A percentile compares a stretch with the other conserved stretches of the same genome.
phyloP scores from a whole-genome alignment of 2,329 filamentous ascomycete species.

The Aureobasidium zeae region DNA sequence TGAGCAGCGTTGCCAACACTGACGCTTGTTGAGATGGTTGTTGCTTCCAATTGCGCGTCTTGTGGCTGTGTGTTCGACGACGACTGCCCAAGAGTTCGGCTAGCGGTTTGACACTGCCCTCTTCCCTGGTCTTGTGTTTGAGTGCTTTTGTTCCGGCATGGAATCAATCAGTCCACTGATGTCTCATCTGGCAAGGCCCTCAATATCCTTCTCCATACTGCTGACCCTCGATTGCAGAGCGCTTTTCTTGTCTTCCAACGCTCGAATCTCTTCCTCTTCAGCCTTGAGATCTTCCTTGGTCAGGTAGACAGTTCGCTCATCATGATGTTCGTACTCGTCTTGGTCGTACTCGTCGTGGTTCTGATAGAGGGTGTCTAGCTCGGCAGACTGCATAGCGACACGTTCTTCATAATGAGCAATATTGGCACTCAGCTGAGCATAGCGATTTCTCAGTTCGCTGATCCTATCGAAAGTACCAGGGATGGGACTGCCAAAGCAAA shows the following conservation, averaged over 20 bases:
- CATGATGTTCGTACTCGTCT: constrained; percentile 44
- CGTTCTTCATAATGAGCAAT: constrained; percentile 71
- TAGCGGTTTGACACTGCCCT: no score
- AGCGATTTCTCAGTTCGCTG: constrained; percentile 57
- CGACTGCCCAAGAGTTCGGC: no score
- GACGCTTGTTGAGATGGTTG: neutral
- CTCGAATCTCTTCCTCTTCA: constrained; percentile 60
- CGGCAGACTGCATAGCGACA: constrained; percentile 65
- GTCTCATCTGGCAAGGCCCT: constrained; percentile 46
- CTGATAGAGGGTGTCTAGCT: constrained; percentile 61
- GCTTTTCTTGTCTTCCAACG: constrained; percentile 55
- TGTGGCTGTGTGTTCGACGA: no score
- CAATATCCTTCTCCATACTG: constrained; percentile 60
- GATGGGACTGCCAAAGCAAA: constrained; percentile 46
- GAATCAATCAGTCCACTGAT: no score
- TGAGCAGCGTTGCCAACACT: neutral
- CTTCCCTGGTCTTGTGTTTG: no score
- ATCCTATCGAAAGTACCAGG: constrained; percentile 72
- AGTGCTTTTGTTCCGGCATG: no score
- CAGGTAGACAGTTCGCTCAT: constrained; percentile 41
- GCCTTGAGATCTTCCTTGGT: constrained; percentile 60
- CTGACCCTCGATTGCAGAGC: constrained; percentile 54
- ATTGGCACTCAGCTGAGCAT: constrained; percentile 62
- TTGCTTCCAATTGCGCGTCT: neutral
- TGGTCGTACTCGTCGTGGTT: constrained; percentile 34